Evolutionary conservation across 495 filamentous ascomycete genomes (phyloP).

Genomic region (Barbatosphaeria neglecta): DNA sequence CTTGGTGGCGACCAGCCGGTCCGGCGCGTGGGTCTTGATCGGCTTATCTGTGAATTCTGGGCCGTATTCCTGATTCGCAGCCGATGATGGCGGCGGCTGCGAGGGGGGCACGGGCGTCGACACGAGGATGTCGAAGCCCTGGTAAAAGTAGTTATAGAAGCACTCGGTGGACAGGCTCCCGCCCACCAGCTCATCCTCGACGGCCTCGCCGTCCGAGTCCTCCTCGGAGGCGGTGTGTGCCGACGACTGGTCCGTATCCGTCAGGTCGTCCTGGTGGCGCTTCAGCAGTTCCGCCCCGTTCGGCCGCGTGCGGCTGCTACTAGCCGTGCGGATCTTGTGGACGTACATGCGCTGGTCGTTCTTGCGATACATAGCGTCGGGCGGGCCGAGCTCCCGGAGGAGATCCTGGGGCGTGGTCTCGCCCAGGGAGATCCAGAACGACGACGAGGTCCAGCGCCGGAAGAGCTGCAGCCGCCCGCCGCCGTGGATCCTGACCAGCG

Average conservation of each 20-base stretch:
- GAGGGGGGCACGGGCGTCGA: conserved; percentile 60
- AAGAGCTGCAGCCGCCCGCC: conserved; percentile 67
- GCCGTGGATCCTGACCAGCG: conserved; percentile 61
- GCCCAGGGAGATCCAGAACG: conserved; percentile 59
- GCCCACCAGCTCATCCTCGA: conserved; percentile 35
- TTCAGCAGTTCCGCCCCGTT: conserved; percentile 37
- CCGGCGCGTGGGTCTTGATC: conserved; percentile 26
- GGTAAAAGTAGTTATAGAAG: conserved; percentile 94
- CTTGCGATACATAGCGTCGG: conserved; percentile 91
- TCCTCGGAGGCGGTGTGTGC: conserved; percentile 63
- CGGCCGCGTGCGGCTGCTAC: conserved; percentile 30
- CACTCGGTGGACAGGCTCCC: conserved; percentile 51
- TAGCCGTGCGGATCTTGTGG: conserved; percentile 49
- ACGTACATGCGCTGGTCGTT: conserved; percentile 87
- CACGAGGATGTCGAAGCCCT: conserved; percentile 89
- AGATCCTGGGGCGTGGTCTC: conserved; percentile 85
- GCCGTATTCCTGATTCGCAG: conserved; percentile 2
- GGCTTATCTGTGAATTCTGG: conserved; percentile 19
- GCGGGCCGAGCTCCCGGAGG: conserved; percentile 78
- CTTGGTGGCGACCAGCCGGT: conserved; percentile 74
- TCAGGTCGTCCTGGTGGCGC: conserved; percentile 48
- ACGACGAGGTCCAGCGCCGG: conserved; percentile 42
- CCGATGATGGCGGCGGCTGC: conserved; percentile 47
- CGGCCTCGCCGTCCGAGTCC: conserved; percentile 46
- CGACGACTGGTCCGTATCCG: conserved; percentile 77